Percentiles rank a stretch among this genome's conserved stretches.
phyloP scores from a whole-genome alignment of 805 yeast genomes.

The Nakazawaea anatomiae region DNA sequence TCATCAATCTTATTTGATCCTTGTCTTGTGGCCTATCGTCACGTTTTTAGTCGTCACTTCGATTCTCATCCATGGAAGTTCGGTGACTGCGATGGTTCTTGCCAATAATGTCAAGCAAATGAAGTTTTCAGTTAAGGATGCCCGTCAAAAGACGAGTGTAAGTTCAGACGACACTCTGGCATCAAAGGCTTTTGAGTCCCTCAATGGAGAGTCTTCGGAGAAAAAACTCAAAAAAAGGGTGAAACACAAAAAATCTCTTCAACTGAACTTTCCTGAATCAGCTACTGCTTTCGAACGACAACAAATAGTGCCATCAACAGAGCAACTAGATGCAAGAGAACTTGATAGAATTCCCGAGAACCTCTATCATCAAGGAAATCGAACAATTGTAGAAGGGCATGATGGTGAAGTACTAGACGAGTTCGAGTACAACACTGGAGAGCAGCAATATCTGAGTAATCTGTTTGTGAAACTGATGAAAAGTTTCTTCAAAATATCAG shows the following conservation, averaged over 20 bases:
- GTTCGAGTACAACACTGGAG: constrained; percentile 10
- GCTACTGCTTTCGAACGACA: too few relatives aligned
- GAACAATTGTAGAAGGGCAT: constrained; percentile 35
- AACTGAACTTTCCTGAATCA: too few relatives aligned
- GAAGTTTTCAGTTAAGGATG: constrained; percentile 25
- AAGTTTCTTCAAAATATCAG: not conserved
- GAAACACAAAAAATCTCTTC: not conserved
- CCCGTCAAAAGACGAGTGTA: constrained; percentile 14
- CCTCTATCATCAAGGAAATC: constrained; percentile 36
- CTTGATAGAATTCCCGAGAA: constrained; percentile 21
- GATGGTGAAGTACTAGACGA: constrained; percentile 39
- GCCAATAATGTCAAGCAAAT: not conserved
- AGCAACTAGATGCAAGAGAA: not conserved
- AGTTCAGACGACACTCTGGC: too few relatives aligned
- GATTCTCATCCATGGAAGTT: constrained; percentile 85
- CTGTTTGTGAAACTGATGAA: constrained; percentile 3
- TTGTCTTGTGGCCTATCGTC: constrained; percentile 72
- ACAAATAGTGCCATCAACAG: not conserved
- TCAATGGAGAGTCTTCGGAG: not conserved
- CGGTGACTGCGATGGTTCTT: constrained; percentile 53
- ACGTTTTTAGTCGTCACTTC: constrained; percentile 78
- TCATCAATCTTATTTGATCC: constrained; percentile 9
- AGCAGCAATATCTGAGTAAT: constrained; percentile 7
- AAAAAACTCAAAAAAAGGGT: constrained; percentile 10
- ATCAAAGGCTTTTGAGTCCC: too few relatives aligned